Conservation (phyloP, 768 basidiomycete genomes). For the Tremella yokohamensis region DNA sequence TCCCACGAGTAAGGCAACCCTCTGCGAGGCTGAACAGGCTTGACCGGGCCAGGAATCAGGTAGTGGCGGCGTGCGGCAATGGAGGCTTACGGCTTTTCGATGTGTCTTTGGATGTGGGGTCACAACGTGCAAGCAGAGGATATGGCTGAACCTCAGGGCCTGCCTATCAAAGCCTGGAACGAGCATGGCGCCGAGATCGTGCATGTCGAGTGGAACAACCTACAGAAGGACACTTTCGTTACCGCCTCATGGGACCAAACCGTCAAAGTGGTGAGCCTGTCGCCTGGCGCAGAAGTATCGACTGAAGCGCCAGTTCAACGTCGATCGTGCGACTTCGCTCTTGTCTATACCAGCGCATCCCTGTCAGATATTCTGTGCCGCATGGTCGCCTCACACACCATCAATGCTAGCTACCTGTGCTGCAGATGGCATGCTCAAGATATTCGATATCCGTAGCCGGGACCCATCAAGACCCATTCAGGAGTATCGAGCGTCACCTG, state of each 20-base stretch:
- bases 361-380: conserved; percentile 80
- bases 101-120: conserved; percentile 69
- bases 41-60: conserved; percentile 64
- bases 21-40: neutral
- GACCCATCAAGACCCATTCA: conserved; percentile 7
- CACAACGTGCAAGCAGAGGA: neutral
- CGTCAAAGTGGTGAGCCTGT: conserved; percentile 70
- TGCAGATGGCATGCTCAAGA: conserved; percentile 63
- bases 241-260: conserved; percentile 71
- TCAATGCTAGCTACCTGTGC: conserved; percentile 78
- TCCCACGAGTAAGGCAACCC: conserved; percentile 58
- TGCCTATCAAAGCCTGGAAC: conserved; percentile 86
- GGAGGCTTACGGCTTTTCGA: conserved; percentile 91
- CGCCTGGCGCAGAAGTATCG: neutral
- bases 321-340: conserved; percentile 73
- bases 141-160: conserved; percentile 58
- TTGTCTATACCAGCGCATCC: conserved; percentile 77
- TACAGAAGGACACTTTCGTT: conserved; percentile 58
- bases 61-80: conserved; percentile 83
- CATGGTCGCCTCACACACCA: conserved; percentile 89
- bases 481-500: neutral
- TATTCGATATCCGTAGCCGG: conserved; percentile 33
- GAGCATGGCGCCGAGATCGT: conserved; percentile 92
- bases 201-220: conserved; percentile 92
- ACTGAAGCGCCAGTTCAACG: conserved; percentile 66